phyloP scores from a whole-genome alignment of 441 rosid species.

The Gossypium lobatum region DNA sequence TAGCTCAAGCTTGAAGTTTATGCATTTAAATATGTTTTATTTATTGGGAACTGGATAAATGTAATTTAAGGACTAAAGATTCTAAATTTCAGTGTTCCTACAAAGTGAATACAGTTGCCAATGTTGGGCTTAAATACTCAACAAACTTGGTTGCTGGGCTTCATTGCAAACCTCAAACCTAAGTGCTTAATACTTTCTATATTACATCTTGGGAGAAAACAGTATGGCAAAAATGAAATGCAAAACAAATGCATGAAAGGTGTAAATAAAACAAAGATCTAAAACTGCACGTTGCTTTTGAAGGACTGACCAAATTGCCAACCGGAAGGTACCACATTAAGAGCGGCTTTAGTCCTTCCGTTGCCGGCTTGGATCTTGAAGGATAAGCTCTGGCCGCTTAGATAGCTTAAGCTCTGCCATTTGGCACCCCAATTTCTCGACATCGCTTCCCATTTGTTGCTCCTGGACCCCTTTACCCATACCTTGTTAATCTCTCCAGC shows the following conservation, averaged over 20 bases:
- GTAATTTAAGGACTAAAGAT: not conserved
- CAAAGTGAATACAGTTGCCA: not conserved
- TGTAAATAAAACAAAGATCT: not conserved
- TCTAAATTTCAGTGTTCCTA: not conserved
- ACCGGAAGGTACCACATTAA: slow-evolving; percentile 43
- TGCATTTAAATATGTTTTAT: no score
- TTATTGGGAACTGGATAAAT: no score
- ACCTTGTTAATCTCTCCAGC: slow-evolving; percentile 50
- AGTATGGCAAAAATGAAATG: no score
- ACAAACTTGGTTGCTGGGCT: slow-evolving; percentile 21
- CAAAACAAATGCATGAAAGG: not conserved
- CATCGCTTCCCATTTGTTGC: slow-evolving; percentile 49
- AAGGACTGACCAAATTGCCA: slow-evolving; percentile 77
- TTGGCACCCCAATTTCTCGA: slow-evolving; percentile 72
- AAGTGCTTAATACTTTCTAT: not conserved
- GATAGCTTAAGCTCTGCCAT: slow-evolving; percentile 55
- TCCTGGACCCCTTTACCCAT: slow-evolving; percentile 51
- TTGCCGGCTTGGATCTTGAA: slow-evolving; percentile 48
- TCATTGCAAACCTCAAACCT: slow-evolving; percentile 19
- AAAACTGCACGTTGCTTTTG: slow-evolving; percentile 44
- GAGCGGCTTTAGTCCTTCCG: slow-evolving; percentile 36
- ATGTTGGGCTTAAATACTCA: not conserved
- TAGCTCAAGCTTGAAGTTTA: no score
- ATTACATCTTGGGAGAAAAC: not conserved
- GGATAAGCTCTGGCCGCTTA: slow-evolving; percentile 59